These are phyloP conservation scores for Buxus sempervirens DNA, from an alignment of 164 flowering plant genomes.

Conservation along the genomic window DNA sequence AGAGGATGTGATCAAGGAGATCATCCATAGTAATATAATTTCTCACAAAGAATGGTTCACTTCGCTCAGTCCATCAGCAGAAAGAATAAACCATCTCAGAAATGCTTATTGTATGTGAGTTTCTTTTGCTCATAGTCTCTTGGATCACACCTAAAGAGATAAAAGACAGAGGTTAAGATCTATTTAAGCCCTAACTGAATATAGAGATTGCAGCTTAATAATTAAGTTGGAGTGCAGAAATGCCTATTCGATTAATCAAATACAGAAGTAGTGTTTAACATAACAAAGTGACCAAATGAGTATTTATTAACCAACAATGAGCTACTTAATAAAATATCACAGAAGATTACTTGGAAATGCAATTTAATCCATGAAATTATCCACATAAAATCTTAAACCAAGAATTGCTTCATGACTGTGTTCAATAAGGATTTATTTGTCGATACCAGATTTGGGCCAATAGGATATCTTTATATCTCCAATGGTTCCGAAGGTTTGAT, in stretches of 20 bases:
- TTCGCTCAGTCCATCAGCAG: not conserved
- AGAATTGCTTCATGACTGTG: too few species aligned
- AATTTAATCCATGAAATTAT: not conserved
- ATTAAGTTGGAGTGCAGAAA: not conserved
- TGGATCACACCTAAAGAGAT: conserved; percentile 11
- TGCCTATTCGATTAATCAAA: not conserved
- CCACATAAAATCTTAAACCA: not conserved
- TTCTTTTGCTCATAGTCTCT: conserved; percentile 12
- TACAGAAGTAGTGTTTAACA: not conserved
- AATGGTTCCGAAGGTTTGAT: not conserved
- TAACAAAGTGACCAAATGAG: not conserved
- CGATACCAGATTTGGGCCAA: too few species aligned
- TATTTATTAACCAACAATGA: not conserved
- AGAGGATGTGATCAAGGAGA: conserved; percentile 24
- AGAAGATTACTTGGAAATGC: not conserved
- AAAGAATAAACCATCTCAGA: not conserved
- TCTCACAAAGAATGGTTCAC: not conserved
- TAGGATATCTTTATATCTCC: not conserved
- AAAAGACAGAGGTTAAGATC: conserved; percentile 7
- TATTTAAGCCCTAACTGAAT: not conserved
- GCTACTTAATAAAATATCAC: not conserved
- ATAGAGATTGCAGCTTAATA: not conserved
- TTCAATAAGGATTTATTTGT: too few species aligned
- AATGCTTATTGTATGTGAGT: not conserved
- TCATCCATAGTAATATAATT: conserved; percentile 22